Evolutionary conservation across 768 basidiomycete species (phyloP).

Genomic region (Daedaleopsis sinensis): DNA sequence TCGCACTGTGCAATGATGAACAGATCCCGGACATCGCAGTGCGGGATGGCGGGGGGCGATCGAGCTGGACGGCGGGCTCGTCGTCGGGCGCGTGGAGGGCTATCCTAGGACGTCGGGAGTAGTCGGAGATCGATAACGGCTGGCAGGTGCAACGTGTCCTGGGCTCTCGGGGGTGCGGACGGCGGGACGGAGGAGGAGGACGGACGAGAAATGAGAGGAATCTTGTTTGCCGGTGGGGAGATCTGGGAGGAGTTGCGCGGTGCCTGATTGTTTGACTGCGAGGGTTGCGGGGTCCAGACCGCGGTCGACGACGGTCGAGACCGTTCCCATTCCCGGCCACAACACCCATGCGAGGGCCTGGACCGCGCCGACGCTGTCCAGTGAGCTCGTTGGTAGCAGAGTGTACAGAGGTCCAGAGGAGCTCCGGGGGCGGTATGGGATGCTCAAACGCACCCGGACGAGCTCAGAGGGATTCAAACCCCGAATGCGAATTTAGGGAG

Average conservation of each 20-base stretch:
- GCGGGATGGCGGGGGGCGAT: too few relatives aligned
- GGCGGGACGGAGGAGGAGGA: background rate
- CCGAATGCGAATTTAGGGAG: background rate
- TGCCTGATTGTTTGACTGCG: constrained; percentile 23
- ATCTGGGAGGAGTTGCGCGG: constrained; percentile 8
- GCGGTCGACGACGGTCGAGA: constrained; percentile 4
- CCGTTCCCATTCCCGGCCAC: constrained; percentile 3
- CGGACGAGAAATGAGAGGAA: background rate
- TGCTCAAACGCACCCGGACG: background rate
- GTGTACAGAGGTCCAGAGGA: background rate
- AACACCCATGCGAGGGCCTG: background rate
- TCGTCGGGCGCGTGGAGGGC: background rate
- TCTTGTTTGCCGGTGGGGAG: background rate
- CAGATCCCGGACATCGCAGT: background rate
- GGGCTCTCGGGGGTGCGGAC: background rate
- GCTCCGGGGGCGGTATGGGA: background rate
- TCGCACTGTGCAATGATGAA: constrained; percentile 1
- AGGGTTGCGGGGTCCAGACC: constrained; percentile 16
- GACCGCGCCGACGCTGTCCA: background rate
- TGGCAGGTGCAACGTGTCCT: constrained; percentile 14
- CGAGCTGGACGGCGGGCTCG: background rate
- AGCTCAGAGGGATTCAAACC: background rate
- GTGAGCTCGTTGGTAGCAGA: background rate
- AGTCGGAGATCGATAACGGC: constrained; percentile 20
- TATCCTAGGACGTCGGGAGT: constrained; percentile 8